Evolutionary conservation across 164 flowering plant genomes (phyloP).

Genomic region (Nelumbo lutea): DNA sequence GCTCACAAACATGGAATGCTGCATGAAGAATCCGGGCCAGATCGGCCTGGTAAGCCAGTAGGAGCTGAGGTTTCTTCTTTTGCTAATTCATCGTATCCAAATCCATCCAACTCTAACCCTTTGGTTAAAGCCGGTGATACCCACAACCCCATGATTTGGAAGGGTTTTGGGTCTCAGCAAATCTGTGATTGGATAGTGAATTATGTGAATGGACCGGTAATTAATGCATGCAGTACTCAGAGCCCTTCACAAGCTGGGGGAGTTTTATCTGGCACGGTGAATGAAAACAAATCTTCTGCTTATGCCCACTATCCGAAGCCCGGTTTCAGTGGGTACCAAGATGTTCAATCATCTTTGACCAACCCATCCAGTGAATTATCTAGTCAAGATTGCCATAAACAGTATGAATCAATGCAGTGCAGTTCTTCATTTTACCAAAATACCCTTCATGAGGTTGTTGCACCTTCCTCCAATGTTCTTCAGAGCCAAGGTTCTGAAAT

Average conservation of each 20-base stretch:
- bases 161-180: constrained; percentile 29
- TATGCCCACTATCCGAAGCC: constrained; percentile 22
- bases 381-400: constrained; percentile 26
- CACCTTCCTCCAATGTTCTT: constrained; percentile 19
- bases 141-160: constrained; percentile 35
- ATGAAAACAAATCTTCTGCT: constrained; percentile 9
- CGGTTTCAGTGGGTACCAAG: constrained; percentile 25
- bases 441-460: constrained; percentile 33
- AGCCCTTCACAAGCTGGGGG: constrained; percentile 20
- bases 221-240: constrained; percentile 20
- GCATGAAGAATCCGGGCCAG: constrained; percentile 5
- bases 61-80: constrained; percentile 3
- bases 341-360: constrained; percentile 24
- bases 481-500: constrained; percentile 21
- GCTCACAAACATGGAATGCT: constrained; percentile 14
- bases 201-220: constrained; percentile 20
- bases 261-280: constrained; percentile 18
- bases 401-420: constrained; percentile 20
- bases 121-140: constrained; percentile 14
- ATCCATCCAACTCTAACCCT: constrained; percentile 15
- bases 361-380: constrained; percentile 23
- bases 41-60: constrained; percentile 7
- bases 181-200: constrained; percentile 33
- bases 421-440: constrained; percentile 27
- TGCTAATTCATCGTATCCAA: not conserved